A percentile compares a stretch with the other conserved stretches of the same genome.
phyloP scores from a whole-genome alignment of 169 alveolate genomes.

The Cryptosporidium bovis region DNA sequence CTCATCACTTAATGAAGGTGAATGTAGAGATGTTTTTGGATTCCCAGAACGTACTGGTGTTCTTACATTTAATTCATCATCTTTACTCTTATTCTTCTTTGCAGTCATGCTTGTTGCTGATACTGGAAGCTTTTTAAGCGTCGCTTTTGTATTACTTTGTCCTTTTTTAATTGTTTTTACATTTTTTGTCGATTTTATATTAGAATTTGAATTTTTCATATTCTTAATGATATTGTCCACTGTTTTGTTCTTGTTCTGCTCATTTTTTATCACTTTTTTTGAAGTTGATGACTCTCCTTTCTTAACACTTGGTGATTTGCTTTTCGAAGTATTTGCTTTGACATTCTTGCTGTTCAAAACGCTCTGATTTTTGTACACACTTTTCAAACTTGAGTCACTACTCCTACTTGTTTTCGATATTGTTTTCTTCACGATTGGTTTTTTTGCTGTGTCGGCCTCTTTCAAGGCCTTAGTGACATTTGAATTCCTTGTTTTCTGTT shows the following conservation, averaged over 20 bases:
- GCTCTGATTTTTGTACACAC: not conserved
- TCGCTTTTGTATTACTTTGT: not conserved
- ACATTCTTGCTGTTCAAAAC: constrained; percentile 26
- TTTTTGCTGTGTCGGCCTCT: not conserved
- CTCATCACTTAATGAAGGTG: not conserved
- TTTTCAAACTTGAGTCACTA: not conserved
- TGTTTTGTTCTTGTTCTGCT: constrained; percentile 20
- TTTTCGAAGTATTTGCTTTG: constrained; percentile 20
- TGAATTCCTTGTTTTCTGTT: constrained; percentile 8
- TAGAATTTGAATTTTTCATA: not conserved
- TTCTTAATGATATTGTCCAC: constrained; percentile 9
- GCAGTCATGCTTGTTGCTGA: constrained; percentile 59
- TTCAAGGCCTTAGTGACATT: constrained; percentile 4
- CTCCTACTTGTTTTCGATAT: constrained; percentile 21
- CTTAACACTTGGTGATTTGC: not conserved
- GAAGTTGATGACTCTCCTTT: constrained; percentile 10
- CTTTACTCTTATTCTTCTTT: not conserved
- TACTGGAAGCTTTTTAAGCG: constrained; percentile 13
- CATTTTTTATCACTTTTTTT: constrained; percentile 24
- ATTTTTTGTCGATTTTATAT: no score
- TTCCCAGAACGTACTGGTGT: constrained; percentile 32
- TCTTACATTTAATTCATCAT: not conserved
- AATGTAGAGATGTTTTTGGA: not conserved
- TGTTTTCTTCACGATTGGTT: constrained; percentile 19
- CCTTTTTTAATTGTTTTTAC: not conserved